phyloP scores from a whole-genome alignment of 1,284 basidiomycete species.

The Lentinula novae-zelandiae region DNA sequence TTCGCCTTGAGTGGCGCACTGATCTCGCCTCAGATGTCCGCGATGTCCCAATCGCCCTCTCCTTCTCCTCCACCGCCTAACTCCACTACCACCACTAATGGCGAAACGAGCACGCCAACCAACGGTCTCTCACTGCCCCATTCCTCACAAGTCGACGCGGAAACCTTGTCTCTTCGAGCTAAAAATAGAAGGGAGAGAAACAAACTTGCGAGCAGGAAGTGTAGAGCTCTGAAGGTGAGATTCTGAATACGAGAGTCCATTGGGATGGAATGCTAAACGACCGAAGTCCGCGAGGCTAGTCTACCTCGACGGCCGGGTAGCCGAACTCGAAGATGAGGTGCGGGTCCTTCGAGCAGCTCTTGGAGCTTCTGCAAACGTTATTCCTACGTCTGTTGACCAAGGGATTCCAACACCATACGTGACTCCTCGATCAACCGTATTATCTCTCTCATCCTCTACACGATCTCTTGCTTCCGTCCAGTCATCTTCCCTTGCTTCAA shows the following conservation, averaged over 20 bases:
- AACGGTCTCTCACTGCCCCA: not conserved
- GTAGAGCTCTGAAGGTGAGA: constrained; percentile 2
- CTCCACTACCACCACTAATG: not conserved
- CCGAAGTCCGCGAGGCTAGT: constrained; percentile 4
- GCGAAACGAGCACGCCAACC: not conserved
- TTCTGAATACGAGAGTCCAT: not conserved
- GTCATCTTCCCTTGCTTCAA: constrained; percentile 5
- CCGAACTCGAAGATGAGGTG: constrained; percentile 8
- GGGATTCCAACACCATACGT: not conserved
- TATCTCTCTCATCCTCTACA: constrained; percentile 4
- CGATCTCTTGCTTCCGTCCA: constrained; percentile 6
- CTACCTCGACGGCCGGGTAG: constrained; percentile 6
- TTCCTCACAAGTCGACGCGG: constrained; percentile 7
- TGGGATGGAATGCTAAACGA: not conserved
- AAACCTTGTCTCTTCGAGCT: constrained; percentile 5
- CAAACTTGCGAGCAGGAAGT: constrained; percentile 4
- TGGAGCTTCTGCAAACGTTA: not conserved
- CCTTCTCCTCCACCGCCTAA: not conserved
- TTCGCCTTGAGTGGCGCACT: not conserved
- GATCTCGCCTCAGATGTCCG: not conserved
- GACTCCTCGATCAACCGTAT: constrained; percentile 2
- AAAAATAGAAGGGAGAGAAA: constrained; percentile 7
- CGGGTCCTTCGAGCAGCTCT: constrained; percentile 3
- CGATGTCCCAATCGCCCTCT: not conserved
- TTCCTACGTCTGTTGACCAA: not conserved